Conservation (phyloP, 2,329 filamentous ascomycete genomes). For the Neopestalotiopsis clavispora region DNA sequence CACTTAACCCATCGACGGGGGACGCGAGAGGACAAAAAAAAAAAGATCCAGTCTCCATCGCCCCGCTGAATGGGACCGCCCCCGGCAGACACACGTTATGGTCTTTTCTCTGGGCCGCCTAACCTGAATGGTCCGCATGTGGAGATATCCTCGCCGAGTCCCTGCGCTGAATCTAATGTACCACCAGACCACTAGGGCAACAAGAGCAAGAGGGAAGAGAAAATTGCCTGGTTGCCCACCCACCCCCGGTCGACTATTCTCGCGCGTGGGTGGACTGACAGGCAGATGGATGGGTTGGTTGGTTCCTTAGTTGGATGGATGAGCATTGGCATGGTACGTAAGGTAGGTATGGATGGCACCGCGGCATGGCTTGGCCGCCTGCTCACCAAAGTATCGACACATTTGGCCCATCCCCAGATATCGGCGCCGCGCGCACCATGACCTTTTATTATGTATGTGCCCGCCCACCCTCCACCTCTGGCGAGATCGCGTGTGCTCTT, state of each 20-base stretch:
- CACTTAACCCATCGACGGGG: not conserved
- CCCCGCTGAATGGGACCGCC: not conserved
- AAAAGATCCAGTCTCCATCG: slow-evolving; percentile 5
- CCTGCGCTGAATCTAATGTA: slow-evolving; percentile 12
- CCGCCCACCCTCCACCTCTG: slow-evolving; percentile 16
- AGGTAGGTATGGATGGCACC: not conserved
- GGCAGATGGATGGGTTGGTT: not conserved
- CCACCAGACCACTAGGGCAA: slow-evolving; percentile 13
- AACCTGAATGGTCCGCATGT: slow-evolving; percentile 8
- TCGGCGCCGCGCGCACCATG: not conserved
- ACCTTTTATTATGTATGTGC: slow-evolving; percentile 14
- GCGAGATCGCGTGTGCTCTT: slow-evolving; percentile 6
- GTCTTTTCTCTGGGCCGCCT: not conserved
- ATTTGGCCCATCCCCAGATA: too few relatives aligned
- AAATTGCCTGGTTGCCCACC: slow-evolving; percentile 2
- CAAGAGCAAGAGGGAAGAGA: slow-evolving; percentile 15
- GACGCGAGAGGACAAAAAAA: not conserved
- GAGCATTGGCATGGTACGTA: slow-evolving; percentile 7
- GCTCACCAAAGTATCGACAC: not conserved
- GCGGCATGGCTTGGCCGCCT: not conserved
- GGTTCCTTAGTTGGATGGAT: not conserved
- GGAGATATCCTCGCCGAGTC: slow-evolving; percentile 5
- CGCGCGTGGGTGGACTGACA: not conserved
- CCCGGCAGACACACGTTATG: slow-evolving; percentile 15
- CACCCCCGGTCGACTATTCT: not conserved